phyloP scores from a whole-genome alignment of 1,139 yeast species.

The Debaryomycetaceae sp. region DNA sequence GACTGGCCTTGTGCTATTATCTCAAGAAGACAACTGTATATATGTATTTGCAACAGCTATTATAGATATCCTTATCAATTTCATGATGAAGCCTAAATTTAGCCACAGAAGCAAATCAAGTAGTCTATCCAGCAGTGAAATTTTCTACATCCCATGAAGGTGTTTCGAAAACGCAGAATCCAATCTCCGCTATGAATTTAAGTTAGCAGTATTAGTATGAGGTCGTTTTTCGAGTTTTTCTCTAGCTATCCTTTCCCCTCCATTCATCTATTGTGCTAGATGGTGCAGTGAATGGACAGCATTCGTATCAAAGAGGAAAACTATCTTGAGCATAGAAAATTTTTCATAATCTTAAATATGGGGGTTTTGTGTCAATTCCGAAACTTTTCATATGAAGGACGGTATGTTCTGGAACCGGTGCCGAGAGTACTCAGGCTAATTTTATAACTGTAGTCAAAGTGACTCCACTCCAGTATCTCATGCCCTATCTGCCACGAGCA shows the following conservation, averaged over 20 bases:
- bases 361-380: neutral
- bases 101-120: no score
- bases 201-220: constrained; percentile 32
- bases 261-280: constrained; percentile 44
- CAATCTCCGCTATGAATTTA: constrained; percentile 22
- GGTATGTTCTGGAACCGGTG: no score
- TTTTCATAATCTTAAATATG: neutral
- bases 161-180: constrained; percentile 39
- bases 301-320: constrained; percentile 45
- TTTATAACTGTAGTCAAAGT: no score
- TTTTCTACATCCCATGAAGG: neutral
- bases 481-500: no score
- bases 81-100: neutral
- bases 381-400: no score
- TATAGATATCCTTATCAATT: neutral
- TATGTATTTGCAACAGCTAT: neutral
- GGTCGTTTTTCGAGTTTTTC: constrained; percentile 29
- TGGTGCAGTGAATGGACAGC: constrained; percentile 64
- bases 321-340: constrained; percentile 3
- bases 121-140: neutral
- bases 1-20: neutral
- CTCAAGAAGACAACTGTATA: neutral
- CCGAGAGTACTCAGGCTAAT: no score
- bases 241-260: constrained; percentile 46
- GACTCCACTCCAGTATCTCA: no score